A percentile compares a stretch with the other conserved stretches of the same genome.
phyloP scores from a whole-genome alignment of 495 filamentous ascomycete genomes.

The Aspergillus mulundensis region DNA sequence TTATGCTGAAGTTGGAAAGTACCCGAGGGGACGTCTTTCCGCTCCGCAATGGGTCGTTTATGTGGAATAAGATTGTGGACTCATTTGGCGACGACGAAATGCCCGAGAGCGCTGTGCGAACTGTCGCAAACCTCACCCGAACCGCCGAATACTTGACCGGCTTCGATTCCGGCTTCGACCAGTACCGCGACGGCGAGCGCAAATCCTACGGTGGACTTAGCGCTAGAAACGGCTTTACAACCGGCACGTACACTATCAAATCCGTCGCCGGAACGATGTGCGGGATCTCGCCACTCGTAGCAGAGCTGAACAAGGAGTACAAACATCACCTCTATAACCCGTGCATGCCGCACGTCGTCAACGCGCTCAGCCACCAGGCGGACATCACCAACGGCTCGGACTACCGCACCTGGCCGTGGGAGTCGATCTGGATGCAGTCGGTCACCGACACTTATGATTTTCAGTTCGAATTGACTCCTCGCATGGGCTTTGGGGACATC shows the following conservation, averaged over 20 bases:
- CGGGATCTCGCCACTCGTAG: slow-evolving; percentile 43
- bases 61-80: slow-evolving; percentile 37
- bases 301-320: slow-evolving; percentile 48
- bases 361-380: slow-evolving; percentile 33
- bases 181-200: slow-evolving; percentile 15
- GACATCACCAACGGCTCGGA: slow-evolving; percentile 23
- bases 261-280: slow-evolving; percentile 45
- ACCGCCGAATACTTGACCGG: slow-evolving; percentile 43
- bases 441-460: slow-evolving; percentile 46
- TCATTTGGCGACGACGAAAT: slow-evolving; percentile 28
- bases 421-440: slow-evolving; percentile 47
- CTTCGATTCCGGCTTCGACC: slow-evolving; percentile 34
- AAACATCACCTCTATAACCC: slow-evolving; percentile 48
- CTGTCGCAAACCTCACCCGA: slow-evolving; percentile 38
- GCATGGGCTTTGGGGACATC: slow-evolving; percentile 38
- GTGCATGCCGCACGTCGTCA: slow-evolving; percentile 42
- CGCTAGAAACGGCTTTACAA: slow-evolving; percentile 39
- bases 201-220: slow-evolving; percentile 38
- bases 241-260: slow-evolving; percentile 47
- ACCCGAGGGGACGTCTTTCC: slow-evolving; percentile 49
- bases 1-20: slow-evolving; percentile 46
- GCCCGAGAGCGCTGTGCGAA: slow-evolving; percentile 24
- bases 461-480: slow-evolving; percentile 36
- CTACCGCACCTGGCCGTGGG: slow-evolving; percentile 36
- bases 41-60: slow-evolving; percentile 37